Base-by-base conservation (phyloP, 305 asterid species). In the Fraxinus xanthoxyloides region DNA sequence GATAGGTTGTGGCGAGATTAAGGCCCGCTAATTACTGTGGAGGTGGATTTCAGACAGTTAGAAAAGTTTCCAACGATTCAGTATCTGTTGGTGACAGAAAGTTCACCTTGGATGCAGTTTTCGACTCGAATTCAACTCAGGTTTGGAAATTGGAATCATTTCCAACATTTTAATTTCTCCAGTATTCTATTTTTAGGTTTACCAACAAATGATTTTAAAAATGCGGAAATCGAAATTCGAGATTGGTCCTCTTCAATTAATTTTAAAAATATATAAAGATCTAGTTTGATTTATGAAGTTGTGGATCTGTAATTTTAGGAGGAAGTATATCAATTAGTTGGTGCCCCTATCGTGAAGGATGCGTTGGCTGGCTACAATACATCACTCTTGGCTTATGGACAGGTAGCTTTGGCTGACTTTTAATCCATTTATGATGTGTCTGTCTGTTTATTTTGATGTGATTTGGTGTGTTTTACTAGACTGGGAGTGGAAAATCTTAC, bases 401-500 rank as follows among this genome's bases (percentile, higher is more conserved):
- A 94, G 98, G 99, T 94, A 85, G 51, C 21, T 70, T 75, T 19
- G 38, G 26, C 7, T 54, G 76, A 30, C 5, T 70, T 70, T 38
- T 35, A 4, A 31, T 79, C 61, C 34, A 34, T 63, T 34, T 73
- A 28, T 48, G 35, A 26, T 69, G 19, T 48, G 69, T 78, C 67
- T 36, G 56, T 73, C 9, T 43, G 17, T 38, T 77, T 34, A 79
- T 59, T 73, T 75, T 56, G 24, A 31, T 78, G 76, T 69, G 75
- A 30, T 38, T 31, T 76, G 80, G 32, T 43, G 48, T 59, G 35
- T 82, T 82, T 79, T 82, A 38, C 86, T 79, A 94, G 99, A 92
- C 94, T 88, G 98, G 98, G 56, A 95, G 95, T 88, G 99, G 99
- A 32, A 94, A 95, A 87, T 88, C 98, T 23, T 93, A 88, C 84